Percentiles rank a stretch among this genome's conserved stretches.
Evolutionary conservation across 345 rosid species (phyloP).

Genomic region (Corchorus capsularis): DNA sequence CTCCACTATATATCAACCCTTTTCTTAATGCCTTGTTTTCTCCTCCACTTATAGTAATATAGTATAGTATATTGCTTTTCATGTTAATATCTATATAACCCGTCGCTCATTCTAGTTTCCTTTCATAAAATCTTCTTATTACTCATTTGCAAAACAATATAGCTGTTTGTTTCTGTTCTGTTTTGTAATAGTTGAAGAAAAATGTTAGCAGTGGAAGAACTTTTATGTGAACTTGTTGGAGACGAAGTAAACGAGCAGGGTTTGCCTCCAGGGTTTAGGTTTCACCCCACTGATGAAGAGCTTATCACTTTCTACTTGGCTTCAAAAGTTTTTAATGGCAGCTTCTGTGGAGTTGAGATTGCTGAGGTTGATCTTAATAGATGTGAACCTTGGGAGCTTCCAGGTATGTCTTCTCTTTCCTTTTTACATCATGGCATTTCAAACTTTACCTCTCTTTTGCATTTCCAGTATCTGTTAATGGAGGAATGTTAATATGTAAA

Average conservation of each 20-base stretch:
- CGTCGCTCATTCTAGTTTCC: background rate
- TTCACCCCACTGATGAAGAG: conserved; percentile 98
- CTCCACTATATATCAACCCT: background rate
- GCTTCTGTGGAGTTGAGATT: conserved; percentile 68
- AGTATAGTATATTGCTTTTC: no score
- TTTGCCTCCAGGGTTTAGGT: conserved; percentile 92
- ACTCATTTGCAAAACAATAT: background rate
- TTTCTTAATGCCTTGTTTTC: background rate
- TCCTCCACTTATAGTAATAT: conserved; percentile 24
- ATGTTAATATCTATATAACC: background rate
- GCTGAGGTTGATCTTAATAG: conserved; percentile 91
- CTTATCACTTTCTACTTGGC: conserved; percentile 87
- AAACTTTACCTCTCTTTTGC: background rate
- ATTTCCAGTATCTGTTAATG: background rate
- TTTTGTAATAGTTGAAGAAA: background rate
- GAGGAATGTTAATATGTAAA: no score
- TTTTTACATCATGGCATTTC: background rate
- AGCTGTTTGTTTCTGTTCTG: background rate
- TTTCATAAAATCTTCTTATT: background rate
- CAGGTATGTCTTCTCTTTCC: conserved; percentile 47
- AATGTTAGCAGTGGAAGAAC: conserved; percentile 65
- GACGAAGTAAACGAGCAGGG: conserved; percentile 74
- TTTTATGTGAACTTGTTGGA: conserved; percentile 59
- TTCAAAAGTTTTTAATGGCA: conserved; percentile 78
- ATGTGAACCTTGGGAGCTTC: conserved; percentile 99